Percentiles rank a stretch among this genome's conserved stretches.
These are phyloP conservation scores for Capniomyces stellatus DNA, from an alignment of 371 early-diverging fungal species.

Conservation along the genomic window DNA sequence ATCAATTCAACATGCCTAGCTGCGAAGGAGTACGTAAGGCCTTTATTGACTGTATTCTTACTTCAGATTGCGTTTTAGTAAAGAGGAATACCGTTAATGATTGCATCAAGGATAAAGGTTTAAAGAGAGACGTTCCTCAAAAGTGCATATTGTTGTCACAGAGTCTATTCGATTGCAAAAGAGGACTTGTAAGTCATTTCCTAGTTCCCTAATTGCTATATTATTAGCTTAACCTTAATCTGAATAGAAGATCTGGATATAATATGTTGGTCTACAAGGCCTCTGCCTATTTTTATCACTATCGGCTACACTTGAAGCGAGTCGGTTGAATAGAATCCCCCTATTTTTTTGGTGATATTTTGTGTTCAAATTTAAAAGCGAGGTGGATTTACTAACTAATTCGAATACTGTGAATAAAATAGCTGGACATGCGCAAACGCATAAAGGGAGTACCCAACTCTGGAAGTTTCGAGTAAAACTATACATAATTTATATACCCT, in stretches of 20 bases:
- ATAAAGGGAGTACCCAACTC: conserved; percentile 22
- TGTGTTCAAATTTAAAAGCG: too few species aligned
- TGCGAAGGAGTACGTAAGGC: conserved; percentile 52
- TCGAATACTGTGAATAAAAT: too few species aligned
- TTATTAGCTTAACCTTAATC: too few species aligned
- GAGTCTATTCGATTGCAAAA: conserved; percentile 48
- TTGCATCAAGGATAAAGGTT: conserved; percentile 38
- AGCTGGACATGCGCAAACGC: conserved; percentile 22
- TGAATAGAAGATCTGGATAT: too few species aligned
- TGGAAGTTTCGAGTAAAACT: background rate
- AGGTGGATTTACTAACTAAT: too few species aligned
- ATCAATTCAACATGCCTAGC: conserved; percentile 23
- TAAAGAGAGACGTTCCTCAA: conserved; percentile 35
- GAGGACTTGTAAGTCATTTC: conserved; percentile 36
- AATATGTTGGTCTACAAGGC: too few species aligned
- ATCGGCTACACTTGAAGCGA: too few species aligned
- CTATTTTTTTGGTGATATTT: too few species aligned
- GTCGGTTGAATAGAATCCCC: too few species aligned
- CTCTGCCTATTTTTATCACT: too few species aligned
- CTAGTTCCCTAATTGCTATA: conserved; percentile 1
- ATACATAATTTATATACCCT: too few species aligned
- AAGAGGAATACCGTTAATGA: conserved; percentile 42
- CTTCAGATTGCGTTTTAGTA: conserved; percentile 48
- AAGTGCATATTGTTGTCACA: conserved; percentile 42
- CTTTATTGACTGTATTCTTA: conserved; percentile 46